These are phyloP conservation scores for Emericellopsis atlantica DNA, from an alignment of 2,329 filamentous ascomycete genomes.

Conservation along the genomic window DNA sequence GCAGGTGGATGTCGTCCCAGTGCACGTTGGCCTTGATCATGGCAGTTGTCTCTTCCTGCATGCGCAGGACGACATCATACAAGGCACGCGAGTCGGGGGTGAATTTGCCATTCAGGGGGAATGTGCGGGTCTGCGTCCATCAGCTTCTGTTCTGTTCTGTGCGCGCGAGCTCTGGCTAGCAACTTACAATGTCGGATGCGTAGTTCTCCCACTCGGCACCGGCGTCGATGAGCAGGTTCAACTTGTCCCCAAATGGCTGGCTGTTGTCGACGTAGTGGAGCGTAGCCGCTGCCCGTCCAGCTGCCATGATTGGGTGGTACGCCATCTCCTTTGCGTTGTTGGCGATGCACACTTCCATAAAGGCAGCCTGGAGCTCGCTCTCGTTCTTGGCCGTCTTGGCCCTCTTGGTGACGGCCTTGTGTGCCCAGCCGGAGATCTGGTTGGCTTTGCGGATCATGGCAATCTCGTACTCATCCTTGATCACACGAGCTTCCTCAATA, in stretches of 20 bases:
- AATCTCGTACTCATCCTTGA: conserved; percentile 67
- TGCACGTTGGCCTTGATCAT: conserved; percentile 60
- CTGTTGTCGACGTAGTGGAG: conserved; percentile 82
- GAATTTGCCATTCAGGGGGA: conserved; percentile 66
- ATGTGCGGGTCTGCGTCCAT: conserved; percentile 58
- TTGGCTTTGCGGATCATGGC: conserved; percentile 63
- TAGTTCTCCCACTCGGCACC: conserved; percentile 68
- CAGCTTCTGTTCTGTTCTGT: neutral
- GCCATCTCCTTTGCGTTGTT: conserved; percentile 71
- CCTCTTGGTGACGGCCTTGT: conserved; percentile 46
- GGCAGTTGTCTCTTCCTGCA: conserved; percentile 70
- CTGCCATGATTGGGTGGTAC: conserved; percentile 77
- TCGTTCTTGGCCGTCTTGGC: conserved; percentile 61
- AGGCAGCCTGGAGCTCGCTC: conserved; percentile 69
- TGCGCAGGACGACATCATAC: conserved; percentile 73
- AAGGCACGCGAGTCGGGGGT: conserved; percentile 58
- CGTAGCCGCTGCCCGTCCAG: conserved; percentile 68
- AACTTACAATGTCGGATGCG: conserved; percentile 49
- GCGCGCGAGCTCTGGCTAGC: neutral
- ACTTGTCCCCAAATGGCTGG: conserved; percentile 54
- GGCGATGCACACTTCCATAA: conserved; percentile 64
- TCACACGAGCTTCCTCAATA: conserved; percentile 54
- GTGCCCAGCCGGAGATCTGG: conserved; percentile 53
- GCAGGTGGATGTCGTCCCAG: conserved; percentile 73
- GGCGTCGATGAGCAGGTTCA: conserved; percentile 74